Percentiles rank a stretch among this genome's conserved stretches.
phyloP scores from a whole-genome alignment of 108 stramenopile genomes.

The Cylindrotheca closterium region DNA sequence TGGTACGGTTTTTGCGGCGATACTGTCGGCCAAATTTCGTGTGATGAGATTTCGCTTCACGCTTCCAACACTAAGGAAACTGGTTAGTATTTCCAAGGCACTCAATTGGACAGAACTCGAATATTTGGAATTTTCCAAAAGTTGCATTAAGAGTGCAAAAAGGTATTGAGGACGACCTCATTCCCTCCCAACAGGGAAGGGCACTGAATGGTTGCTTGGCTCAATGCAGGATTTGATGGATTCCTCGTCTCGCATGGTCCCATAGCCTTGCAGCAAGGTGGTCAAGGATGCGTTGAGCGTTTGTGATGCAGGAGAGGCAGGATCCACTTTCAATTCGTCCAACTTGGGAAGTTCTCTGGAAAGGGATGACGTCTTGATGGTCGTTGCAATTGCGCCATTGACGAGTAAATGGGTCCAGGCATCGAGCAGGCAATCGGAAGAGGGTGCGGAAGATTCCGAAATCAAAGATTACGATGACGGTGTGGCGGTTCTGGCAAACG shows the following conservation, averaged over 20 bases:
- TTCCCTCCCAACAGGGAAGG: slow-evolving; percentile 62
- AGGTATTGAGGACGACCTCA: slow-evolving; percentile 24
- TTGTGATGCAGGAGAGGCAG: slow-evolving; percentile 24
- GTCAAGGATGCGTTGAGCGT: no score
- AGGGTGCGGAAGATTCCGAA: slow-evolving; percentile 5
- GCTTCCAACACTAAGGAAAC: slow-evolving; percentile 45
- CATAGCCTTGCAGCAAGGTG: no score
- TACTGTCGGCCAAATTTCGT: slow-evolving; percentile 10
- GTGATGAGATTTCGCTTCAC: slow-evolving; percentile 41
- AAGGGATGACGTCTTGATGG: slow-evolving; percentile 5
- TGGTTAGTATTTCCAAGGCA: slow-evolving; percentile 51
- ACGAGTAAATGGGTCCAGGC: slow-evolving; percentile 40
- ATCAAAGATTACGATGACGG: slow-evolving; percentile 2
- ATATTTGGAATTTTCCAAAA: slow-evolving; percentile 19
- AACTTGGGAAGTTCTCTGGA: not conserved
- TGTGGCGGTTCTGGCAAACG: slow-evolving; percentile 31
- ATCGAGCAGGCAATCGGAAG: slow-evolving; percentile 18
- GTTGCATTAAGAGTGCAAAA: slow-evolving; percentile 41
- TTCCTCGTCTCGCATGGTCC: no score
- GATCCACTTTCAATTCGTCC: slow-evolving; percentile 38
- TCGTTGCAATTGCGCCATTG: slow-evolving; percentile 45
- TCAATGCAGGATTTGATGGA: slow-evolving; percentile 14
- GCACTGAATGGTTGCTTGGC: slow-evolving; percentile 27
- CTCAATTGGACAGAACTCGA: slow-evolving; percentile 32
- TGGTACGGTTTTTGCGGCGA: slow-evolving; percentile 12